A percentile compares a stretch with the other conserved stretches of the same genome.
phyloP scores from a whole-genome alignment of 305 asterid species.

The Stenogyne calaminthoides region DNA sequence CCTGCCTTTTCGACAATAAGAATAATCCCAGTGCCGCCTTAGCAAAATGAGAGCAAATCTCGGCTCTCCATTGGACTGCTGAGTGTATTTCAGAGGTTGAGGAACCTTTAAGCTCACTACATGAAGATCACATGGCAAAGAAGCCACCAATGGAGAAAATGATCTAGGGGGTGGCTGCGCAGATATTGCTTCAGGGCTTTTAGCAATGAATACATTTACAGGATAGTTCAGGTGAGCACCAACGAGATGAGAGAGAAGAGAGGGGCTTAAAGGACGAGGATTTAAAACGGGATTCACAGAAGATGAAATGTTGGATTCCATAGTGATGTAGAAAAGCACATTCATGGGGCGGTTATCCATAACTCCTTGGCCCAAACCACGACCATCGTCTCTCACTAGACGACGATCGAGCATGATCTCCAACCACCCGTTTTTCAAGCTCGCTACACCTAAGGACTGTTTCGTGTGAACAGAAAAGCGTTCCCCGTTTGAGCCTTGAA shows the following conservation, averaged over 20 bases:
- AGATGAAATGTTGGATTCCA: slow-evolving; percentile 73
- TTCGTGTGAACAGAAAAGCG: slow-evolving; percentile 88
- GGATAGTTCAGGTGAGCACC: slow-evolving; percentile 90
- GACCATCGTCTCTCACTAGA: slow-evolving; percentile 80
- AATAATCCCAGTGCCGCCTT: slow-evolving; percentile 75
- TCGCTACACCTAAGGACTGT: slow-evolving; percentile 90
- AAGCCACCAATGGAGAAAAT: slow-evolving; percentile 74
- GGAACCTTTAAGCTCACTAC: slow-evolving; percentile 86
- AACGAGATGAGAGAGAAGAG: slow-evolving; percentile 85
- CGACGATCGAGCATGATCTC: slow-evolving; percentile 97
- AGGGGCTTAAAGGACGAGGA: slow-evolving; percentile 69
- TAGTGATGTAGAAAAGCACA: slow-evolving; percentile 68
- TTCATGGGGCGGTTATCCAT: slow-evolving; percentile 92
- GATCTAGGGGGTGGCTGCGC: slow-evolving; percentile 96
- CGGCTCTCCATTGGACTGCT: slow-evolving; percentile 62
- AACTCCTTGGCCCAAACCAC: slow-evolving; percentile 98
- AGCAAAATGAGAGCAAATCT: slow-evolving; percentile 64
- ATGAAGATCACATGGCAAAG: slow-evolving; percentile 93
- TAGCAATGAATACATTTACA: slow-evolving; percentile 68
- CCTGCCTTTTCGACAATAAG: slow-evolving; percentile 76
- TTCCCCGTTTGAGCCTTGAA: slow-evolving; percentile 66
- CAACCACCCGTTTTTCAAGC: slow-evolving; percentile 81
- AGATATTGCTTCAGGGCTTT: slow-evolving; percentile 73
- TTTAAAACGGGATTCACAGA: slow-evolving; percentile 42
- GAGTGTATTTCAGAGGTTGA: slow-evolving; percentile 68